Evolutionary conservation across 306 rosid species (phyloP).

Genomic region (Prinsepia uniflora): DNA sequence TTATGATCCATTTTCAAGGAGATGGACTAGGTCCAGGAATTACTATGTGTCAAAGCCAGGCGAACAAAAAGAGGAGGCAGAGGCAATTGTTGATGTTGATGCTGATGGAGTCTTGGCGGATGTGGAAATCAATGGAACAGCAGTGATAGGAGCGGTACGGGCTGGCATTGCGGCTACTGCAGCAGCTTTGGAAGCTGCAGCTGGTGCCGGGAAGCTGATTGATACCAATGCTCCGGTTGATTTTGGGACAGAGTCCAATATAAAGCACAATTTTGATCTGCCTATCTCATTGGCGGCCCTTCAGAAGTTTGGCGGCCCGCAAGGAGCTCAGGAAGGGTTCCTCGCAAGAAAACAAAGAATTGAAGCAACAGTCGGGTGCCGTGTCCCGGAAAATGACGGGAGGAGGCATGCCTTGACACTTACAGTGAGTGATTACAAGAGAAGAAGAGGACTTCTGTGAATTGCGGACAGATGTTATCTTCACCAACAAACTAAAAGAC

Average conservation of each 20-base stretch:
- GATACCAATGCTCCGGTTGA: conserved; percentile 88
- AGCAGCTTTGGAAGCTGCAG: conserved; percentile 87
- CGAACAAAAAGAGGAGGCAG: conserved; percentile 39
- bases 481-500: not conserved
- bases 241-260: conserved; percentile 68
- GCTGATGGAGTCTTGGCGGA: conserved; percentile 24
- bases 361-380: conserved; percentile 70
- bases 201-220: conserved; percentile 86
- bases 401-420: conserved; percentile 62
- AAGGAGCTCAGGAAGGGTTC: conserved; percentile 73
- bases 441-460: conserved; percentile 90
- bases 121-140: conserved; percentile 30
- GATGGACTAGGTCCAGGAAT: conserved; percentile 97
- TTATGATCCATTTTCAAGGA: conserved; percentile 97
- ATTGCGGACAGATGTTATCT: conserved; percentile 8
- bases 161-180: conserved; percentile 72
- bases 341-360: conserved; percentile 69
- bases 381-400: conserved; percentile 71
- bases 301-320: conserved; percentile 76
- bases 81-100: conserved; percentile 33
- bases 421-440: conserved; percentile 76
- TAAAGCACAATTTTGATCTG: conserved; percentile 76
- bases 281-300: conserved; percentile 78
- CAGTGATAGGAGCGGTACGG: conserved; percentile 23
- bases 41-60: conserved; percentile 64